Conservation (phyloP, 2,329 filamentous ascomycete genomes). For the Clarireedia sp. region DNA sequence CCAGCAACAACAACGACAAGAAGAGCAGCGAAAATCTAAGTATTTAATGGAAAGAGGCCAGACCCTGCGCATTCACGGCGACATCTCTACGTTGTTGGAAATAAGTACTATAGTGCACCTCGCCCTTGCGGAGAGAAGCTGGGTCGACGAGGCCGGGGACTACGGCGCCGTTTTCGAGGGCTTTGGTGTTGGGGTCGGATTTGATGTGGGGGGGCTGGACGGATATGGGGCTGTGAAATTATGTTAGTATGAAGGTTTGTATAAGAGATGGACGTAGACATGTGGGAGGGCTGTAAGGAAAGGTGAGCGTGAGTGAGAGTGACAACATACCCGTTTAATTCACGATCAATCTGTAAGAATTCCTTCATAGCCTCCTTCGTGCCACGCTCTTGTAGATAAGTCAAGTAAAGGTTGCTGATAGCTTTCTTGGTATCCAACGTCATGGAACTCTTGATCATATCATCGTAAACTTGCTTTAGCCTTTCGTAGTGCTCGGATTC, state of each 20-base stretch:
- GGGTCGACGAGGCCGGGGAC: constrained; percentile 35
- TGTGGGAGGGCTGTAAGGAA: too few species aligned
- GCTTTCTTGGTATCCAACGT: constrained; percentile 61
- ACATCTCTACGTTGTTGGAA: constrained; percentile 30
- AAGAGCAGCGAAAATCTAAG: too few species aligned
- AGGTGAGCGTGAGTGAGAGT: not conserved
- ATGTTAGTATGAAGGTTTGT: constrained; percentile 11
- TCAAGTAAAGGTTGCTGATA: constrained; percentile 69
- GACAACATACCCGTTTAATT: constrained; percentile 69
- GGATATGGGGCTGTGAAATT: constrained; percentile 33
- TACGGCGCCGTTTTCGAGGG: constrained; percentile 35
- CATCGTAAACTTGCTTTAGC: constrained; percentile 73
- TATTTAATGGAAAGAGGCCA: constrained; percentile 22
- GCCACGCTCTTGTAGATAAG: constrained; percentile 75
- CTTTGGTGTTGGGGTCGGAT: constrained; percentile 26
- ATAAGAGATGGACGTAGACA: too few species aligned
- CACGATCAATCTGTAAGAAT: constrained; percentile 73
- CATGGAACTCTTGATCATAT: constrained; percentile 65
- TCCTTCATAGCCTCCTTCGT: constrained; percentile 78
- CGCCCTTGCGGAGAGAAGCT: constrained; percentile 34
- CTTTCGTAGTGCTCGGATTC: constrained; percentile 60
- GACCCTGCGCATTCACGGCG: constrained; percentile 22
- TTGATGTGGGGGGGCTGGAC: constrained; percentile 33
- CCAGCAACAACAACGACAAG: too few species aligned
- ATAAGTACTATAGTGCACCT: constrained; percentile 37